These are phyloP conservation scores for Gremmenia infestans DNA, from an alignment of 2,329 filamentous ascomycete genomes.

Conservation along the genomic window DNA sequence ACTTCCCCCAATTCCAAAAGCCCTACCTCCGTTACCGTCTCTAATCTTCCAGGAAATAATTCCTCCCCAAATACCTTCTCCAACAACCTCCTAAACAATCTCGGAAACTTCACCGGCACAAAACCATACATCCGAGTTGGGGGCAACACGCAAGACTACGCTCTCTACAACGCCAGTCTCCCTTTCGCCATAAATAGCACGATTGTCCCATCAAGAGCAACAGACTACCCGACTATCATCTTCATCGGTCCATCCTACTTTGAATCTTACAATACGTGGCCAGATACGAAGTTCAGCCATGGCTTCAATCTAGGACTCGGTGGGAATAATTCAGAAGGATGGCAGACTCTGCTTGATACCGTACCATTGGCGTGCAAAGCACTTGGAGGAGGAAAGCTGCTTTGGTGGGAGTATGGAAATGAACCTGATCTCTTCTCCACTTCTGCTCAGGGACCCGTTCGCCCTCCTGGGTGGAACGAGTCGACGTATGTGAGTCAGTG, in stretches of 20 bases:
- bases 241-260: conserved; percentile 58
- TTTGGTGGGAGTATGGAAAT: conserved; percentile 60
- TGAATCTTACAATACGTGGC: conserved; percentile 56
- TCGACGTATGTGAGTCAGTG: conserved; percentile 52
- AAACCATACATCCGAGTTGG: conserved; percentile 59
- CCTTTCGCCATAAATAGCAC: conserved; percentile 47
- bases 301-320: conserved; percentile 55
- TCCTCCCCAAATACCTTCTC: conserved; percentile 55
- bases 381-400: conserved; percentile 44
- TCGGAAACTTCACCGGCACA: conserved; percentile 47
- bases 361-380: conserved; percentile 54
- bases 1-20: background rate
- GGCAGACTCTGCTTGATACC: conserved; percentile 48
- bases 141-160: conserved; percentile 64
- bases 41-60: conserved; percentile 39
- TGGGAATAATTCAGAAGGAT: conserved; percentile 45
- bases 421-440: conserved; percentile 57
- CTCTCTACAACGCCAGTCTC: conserved; percentile 52
- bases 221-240: conserved; percentile 57
- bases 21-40: background rate
- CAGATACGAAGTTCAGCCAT: conserved; percentile 51
- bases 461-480: conserved; percentile 51
- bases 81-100: conserved; percentile 53
- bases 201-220: conserved; percentile 43
- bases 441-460: conserved; percentile 45